Base-by-base conservation (phyloP, 129 eudicot species). In the Flaveria trinervia region DNA sequence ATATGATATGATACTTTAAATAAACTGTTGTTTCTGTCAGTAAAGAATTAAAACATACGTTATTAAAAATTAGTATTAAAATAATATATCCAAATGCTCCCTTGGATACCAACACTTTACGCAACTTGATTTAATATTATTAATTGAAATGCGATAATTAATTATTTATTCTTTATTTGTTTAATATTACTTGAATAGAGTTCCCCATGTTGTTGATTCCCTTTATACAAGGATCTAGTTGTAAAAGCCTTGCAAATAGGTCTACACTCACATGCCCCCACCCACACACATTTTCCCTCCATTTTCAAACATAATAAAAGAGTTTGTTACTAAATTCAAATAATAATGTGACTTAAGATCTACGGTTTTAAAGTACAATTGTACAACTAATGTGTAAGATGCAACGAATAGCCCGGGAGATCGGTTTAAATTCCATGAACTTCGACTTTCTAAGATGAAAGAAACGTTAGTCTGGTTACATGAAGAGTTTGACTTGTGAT, bases 61-160 rank as follows among this genome's bases (percentile, higher is more conserved):
- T 69, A 78, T 3, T 66, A 65, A 25, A 7, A 14, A 51, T 13
- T 1, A 26, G 17, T 28, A 15, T 1, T 65, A 54, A 25, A 18
- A 36, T 66, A 39, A 16, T 54, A 69, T 66, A 71, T 79, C 70
- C 77, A 45, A 59, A 50, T 61, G 83, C 83, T 36, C 76, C 84
- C 84, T 75, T 75, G 77, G 80, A 81, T 81, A 67, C 84, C 84
- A 81, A 75, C 84, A 81, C 83, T 79, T 79, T 62, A 79, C 83
- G 82, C 78, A 49, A 79, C 65, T 25, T 36, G 36, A 62, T 65
- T 20, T 66, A 25, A 52, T 73, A 67, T n/a, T 14, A 20, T 1
- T 65, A 52, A 36, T n/a, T 43, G 8, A 36, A 68, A 54, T 69
- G 51, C 17, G 50, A 78, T 45, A 39, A 57, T 65, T 12, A 44